Percentiles rank a stretch among this genome's conserved stretches.
These are phyloP conservation scores for Rhizopus stolonifer DNA, from an alignment of 371 early-diverging fungal genomes.

Conservation along the genomic window DNA sequence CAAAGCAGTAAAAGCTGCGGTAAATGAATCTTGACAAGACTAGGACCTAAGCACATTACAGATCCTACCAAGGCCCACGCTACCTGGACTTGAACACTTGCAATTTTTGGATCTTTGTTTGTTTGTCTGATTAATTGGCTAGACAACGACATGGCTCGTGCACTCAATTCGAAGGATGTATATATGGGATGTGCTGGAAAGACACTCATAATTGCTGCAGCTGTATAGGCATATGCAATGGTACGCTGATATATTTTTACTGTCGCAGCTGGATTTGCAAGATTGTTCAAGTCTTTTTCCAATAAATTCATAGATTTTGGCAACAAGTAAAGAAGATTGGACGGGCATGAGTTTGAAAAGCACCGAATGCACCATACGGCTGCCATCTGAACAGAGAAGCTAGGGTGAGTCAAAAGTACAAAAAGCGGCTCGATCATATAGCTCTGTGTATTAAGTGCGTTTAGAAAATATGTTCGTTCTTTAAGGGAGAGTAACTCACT, in stretches of 20 bases:
- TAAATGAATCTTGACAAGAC: conserved; percentile 77
- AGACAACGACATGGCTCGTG: conserved; percentile 74
- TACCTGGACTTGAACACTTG: conserved; percentile 68
- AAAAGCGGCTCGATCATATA: conserved; percentile 64
- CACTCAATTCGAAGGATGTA: conserved; percentile 73
- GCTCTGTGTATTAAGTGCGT: conserved; percentile 41
- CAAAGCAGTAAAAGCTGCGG: conserved; percentile 77
- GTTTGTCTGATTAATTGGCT: conserved; percentile 70
- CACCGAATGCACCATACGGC: conserved; percentile 77
- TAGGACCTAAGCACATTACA: conserved; percentile 80
- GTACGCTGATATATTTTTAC: conserved; percentile 55
- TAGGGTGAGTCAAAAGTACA: conserved; percentile 66
- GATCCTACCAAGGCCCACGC: conserved; percentile 82
- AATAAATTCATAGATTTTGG: conserved; percentile 57
- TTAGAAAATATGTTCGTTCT: no score
- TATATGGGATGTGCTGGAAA: conserved; percentile 70
- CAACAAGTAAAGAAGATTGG: conserved; percentile 61
- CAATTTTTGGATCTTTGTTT: conserved; percentile 59
- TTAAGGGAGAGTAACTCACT: conserved; percentile 46
- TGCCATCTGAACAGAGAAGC: conserved; percentile 72
- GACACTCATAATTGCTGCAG: conserved; percentile 73
- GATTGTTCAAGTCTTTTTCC: conserved; percentile 57
- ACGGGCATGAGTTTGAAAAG: conserved; percentile 66
- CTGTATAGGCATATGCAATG: conserved; percentile 64
- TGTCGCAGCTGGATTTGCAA: conserved; percentile 44